Base-by-base conservation (phyloP, 768 basidiomycete species). In the Lactarius akahatsu region DNA sequence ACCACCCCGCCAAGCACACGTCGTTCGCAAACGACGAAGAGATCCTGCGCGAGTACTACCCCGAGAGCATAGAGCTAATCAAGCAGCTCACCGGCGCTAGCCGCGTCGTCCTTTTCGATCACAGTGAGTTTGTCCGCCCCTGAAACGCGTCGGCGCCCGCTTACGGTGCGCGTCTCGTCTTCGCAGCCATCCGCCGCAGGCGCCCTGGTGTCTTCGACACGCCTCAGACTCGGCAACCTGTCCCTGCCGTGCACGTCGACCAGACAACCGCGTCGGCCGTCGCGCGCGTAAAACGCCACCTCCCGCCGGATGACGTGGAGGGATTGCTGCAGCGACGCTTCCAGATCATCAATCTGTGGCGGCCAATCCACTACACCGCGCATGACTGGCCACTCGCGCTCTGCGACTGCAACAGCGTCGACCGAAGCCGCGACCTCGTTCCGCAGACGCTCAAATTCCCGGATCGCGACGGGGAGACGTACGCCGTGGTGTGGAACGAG, bases 71-170 rank as follows among this genome's bases (percentile, higher is more conserved):
- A 20, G 83, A 83, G 71, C 76, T 87, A 52, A 72, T 88, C 54
- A 87, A 88, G 77, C 73, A 82, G 65, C 62, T 84, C 11, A 87
- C 86, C 0, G 86, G 88, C 4, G 88, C 87, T 0, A 83, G 78
- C 69, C 77, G 79, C 30, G 84, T 86, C 13, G 82, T 86, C n/a
- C 61, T 87, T 16, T 89, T 89, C 69, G 86, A 88, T 69, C 86
- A 88, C 71, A 87, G 87, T 85, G 64, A 62, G 85, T 72, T n/a
- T 28, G 28, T 40, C 11, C 36, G 36, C 1, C 28, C 32, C 20
- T 30, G n/a, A 16, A 15, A 60, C 56, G 30, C 20, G 47, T 20
- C 28, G 26, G 3, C 6, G 30, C 36, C 8, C 47, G n/a, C 15
- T 6, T 3, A 30, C 43, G 20, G 20, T 30, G 2, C 38, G 28